These are phyloP conservation scores for Zostera marina DNA, from an alignment of 116 monocot species.

Conservation along the genomic window DNA sequence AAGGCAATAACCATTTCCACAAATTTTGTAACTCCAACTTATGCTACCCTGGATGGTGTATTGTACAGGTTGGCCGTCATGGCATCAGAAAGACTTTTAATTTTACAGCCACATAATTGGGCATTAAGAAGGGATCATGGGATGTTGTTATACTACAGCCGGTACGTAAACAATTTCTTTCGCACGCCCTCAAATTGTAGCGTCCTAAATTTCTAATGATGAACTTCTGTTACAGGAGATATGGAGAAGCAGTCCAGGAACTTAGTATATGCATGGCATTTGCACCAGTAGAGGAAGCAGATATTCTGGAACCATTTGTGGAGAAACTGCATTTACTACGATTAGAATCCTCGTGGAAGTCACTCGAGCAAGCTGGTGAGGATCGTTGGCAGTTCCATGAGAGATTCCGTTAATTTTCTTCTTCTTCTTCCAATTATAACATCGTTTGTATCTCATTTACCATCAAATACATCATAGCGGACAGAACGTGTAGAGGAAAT, in stretches of 20 bases:
- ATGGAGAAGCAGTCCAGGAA: conserved; percentile 51
- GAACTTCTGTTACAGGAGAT: conserved; percentile 21
- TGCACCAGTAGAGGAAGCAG: conserved; percentile 48
- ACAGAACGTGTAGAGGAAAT: background rate
- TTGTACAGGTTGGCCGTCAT: conserved; percentile 44
- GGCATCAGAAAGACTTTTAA: conserved; percentile 52
- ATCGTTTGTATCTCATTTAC: too few species aligned
- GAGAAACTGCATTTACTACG: conserved; percentile 50
- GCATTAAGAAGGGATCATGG: conserved; percentile 55
- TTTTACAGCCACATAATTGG: conserved; percentile 57
- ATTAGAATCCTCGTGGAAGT: conserved; percentile 34
- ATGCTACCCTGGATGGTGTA: background rate
- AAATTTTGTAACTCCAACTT: too few species aligned
- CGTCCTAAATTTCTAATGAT: too few species aligned
- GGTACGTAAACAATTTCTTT: conserved; percentile 13
- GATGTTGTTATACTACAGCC: conserved; percentile 49
- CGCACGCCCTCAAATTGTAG: background rate
- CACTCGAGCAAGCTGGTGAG: conserved; percentile 21
- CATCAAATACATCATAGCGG: too few species aligned
- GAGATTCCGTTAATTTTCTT: background rate
- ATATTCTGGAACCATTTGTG: conserved; percentile 41
- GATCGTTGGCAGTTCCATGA: conserved; percentile 26
- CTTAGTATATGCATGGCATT: conserved; percentile 71
- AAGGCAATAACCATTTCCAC: too few species aligned
- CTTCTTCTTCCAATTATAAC: too few species aligned